Evolutionary conservation across 345 rosid genomes (phyloP).

Genomic region (Linum trigynum): DNA sequence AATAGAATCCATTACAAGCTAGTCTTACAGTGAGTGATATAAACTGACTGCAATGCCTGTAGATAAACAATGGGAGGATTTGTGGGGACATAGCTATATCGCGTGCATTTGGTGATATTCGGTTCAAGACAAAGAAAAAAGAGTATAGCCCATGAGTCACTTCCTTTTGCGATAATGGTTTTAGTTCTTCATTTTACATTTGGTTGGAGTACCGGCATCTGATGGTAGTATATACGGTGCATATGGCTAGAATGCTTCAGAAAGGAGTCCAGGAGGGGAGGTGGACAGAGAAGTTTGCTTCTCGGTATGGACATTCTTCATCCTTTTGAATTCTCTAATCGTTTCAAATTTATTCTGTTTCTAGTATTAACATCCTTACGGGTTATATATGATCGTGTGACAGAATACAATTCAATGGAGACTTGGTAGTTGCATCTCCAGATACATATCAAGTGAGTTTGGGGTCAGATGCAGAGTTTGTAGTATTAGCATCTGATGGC

Average conservation of each 20-base stretch:
- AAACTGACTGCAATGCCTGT: slow-evolving; percentile 6
- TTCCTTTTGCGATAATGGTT: slow-evolving; percentile 1
- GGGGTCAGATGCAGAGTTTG: slow-evolving; percentile 68
- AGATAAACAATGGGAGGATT: slow-evolving; percentile 87
- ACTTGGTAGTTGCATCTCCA: slow-evolving; percentile 71
- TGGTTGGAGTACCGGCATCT: neutral
- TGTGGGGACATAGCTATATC: slow-evolving; percentile 93
- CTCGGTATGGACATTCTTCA: slow-evolving; percentile 41
- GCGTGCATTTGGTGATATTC: slow-evolving; percentile 89
- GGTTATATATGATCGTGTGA: slow-evolving; percentile 4
- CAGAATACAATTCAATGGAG: slow-evolving; percentile 64
- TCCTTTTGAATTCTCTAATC: neutral
- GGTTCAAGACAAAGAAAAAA: slow-evolving; percentile 79
- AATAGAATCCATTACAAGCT: slow-evolving; percentile 1
- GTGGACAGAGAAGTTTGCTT: slow-evolving; percentile 81
- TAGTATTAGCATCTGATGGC: slow-evolving; percentile 85
- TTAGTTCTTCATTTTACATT: neutral
- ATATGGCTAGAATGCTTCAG: slow-evolving; percentile 62
- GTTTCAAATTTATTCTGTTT: neutral
- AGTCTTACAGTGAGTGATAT: slow-evolving; percentile 7
- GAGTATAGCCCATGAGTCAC: slow-evolving; percentile 39
- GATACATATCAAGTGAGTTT: slow-evolving; percentile 58
- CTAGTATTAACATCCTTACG: no score
- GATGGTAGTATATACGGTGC: slow-evolving; percentile 2
- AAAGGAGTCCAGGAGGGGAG: slow-evolving; percentile 76